Base-by-base conservation (phyloP, 2,329 filamentous ascomycete species). In the Aspergillus fijiensis region DNA sequence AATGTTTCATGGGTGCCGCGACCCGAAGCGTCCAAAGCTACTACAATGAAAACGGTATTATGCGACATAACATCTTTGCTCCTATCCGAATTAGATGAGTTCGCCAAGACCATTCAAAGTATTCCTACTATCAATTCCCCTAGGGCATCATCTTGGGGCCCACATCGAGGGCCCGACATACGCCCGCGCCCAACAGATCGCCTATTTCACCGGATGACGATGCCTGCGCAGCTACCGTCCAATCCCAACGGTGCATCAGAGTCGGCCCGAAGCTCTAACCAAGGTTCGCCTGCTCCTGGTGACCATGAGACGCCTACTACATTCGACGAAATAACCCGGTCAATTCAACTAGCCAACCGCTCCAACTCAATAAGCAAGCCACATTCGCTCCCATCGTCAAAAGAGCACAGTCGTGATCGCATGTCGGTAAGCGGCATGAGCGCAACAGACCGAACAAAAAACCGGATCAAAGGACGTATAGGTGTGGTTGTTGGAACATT, bases 401-500 rank as follows among this genome's bases (percentile, higher is more conserved):
- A 75, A 77, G 86, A 74, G 68, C 79, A 72, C 80, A 76, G 87
- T 85, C 67, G 86, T 79, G 71, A 90, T 84, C 80, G 85, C 48
- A 80, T 84, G 64, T 84, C 85, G 25, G 78, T 85, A 23, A 82
- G 85, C 57, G 91, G 92, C 0, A 92, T 96, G 52, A 89, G 89
- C 58, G 80, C 89, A 61, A 89, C 88, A 65, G 92, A 96, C 71
- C 83, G 89, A 63, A 90, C 87, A 72, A 88, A 91, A 63, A 88
- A 89, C 66, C 92, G 91, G 73, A 91, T 91, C 31, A 93, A 90
- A 74, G 89, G 90, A 29, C 87, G 94, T 57, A 84, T 91, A 14
- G 86, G 87, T 23, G 88, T 97, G 59, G 85, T 96, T 9, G 83
- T 96, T 66, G 94, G 91, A 1, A 92, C 90, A 16, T 81, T 97